Evolutionary conservation across 768 basidiomycete species (phyloP).

Genomic region (Termitomyces heimii): DNA sequence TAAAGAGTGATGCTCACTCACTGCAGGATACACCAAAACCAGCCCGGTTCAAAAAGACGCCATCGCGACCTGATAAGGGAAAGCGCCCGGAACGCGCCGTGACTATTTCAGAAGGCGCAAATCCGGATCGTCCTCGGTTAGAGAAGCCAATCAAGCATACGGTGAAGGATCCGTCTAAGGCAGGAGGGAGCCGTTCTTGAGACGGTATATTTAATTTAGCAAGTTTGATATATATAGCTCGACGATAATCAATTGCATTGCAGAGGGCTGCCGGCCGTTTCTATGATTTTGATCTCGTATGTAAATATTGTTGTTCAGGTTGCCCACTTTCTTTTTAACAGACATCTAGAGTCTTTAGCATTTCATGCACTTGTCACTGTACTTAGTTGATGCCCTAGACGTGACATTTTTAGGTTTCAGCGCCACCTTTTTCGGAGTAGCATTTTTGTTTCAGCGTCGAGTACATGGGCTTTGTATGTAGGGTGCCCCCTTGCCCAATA

Average conservation of each 20-base stretch:
- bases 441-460: too few species aligned
- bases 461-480: too few species aligned
- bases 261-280: not conserved
- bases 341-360: too few species aligned
- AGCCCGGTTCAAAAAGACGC: not conserved
- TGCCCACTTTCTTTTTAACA: too few species aligned
- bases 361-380: too few species aligned
- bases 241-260: not conserved
- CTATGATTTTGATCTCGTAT: not conserved
- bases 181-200: not conserved
- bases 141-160: not conserved
- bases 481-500: too few species aligned
- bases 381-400: too few species aligned
- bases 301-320: not conserved
- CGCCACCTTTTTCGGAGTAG: too few species aligned
- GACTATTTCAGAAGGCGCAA: not conserved
- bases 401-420: too few species aligned
- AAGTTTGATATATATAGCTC: not conserved
- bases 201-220: not conserved
- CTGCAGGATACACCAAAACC: constrained; percentile 1
- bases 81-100: not conserved
- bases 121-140: not conserved
- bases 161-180: not conserved
- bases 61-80: not conserved
- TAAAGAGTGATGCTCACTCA: not conserved